Evolutionary conservation across 805 yeast genomes (phyloP), one percentile per base, ranked within the genome.

Genomic region (Wickerhamiella australiensis): DNA sequence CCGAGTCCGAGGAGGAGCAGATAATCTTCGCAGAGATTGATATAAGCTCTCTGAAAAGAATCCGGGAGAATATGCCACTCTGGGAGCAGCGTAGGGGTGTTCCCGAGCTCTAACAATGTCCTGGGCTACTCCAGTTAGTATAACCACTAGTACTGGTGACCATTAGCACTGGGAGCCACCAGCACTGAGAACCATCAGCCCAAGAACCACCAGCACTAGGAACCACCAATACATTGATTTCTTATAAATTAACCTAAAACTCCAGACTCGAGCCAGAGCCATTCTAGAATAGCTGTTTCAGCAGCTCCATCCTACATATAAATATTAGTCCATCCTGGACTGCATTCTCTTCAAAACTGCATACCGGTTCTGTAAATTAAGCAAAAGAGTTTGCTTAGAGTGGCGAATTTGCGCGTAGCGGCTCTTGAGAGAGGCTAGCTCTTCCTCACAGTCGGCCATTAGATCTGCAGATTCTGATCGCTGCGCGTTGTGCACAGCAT

Each of bases 1-100:
- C 85, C 20, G 85, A 80, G 58, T 83, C 85, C 0, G 88, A 82
- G 7, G 84, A 78, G 53, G 83, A 74, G 22, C 94, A 85, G 64
- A 85, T 81, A 57, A 78, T 84, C 52, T 80, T 76, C 58, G 86
- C 85, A 5, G 86, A 80, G 54, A 67, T 86, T 52, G 82, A 82
- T 52, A 79, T 82, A 2, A 77, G 68, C 12, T 61, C 65, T 12
- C 69, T 85, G 45, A 71, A 69, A 1, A 65, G 68, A 17, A 78
- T 79, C 23, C 76, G 95, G 57, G 66, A 66, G 15, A 79, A 79
- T 6, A 80, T 84, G 56, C 94, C 94, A 5, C 74, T 84, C 15
- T 72, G 76, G 37, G 62, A 64, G 22, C 94, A 84, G 65, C 72
- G 92, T 59, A 69, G 87, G 75, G 11, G n/a, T 3, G 47, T 31